A percentile compares a stretch with the other conserved stretches of the same genome.
Evolutionary conservation across 1,284 basidiomycete species (phyloP).

Genomic region (Ustilago curta): DNA sequence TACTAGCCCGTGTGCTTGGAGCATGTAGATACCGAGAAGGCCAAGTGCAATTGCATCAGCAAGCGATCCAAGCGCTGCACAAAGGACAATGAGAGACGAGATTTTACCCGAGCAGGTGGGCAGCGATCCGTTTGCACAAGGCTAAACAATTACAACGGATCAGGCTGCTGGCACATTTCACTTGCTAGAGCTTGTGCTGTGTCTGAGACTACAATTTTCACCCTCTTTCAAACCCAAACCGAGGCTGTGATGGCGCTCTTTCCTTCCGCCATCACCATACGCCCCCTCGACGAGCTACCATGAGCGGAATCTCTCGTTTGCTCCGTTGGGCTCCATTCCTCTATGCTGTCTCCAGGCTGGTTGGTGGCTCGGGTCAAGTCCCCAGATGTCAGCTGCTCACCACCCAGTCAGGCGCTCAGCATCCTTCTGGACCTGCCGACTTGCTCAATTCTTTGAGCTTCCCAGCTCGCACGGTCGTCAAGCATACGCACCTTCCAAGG

Average conservation of each 20-base stretch:
- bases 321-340: constrained; percentile 31
- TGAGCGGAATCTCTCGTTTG: constrained; percentile 33
- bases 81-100: background rate
- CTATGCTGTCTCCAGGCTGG: constrained; percentile 27
- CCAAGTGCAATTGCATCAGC: background rate
- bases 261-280: background rate
- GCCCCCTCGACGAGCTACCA: background rate
- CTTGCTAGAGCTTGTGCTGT: background rate
- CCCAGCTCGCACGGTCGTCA: constrained; percentile 20
- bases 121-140: background rate
- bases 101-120: background rate
- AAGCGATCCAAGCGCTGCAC: constrained; percentile 34
- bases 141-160: constrained; percentile 13
- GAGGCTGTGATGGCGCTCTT: background rate
- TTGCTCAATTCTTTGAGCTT: constrained; percentile 28
- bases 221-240: too few species aligned
- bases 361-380: constrained; percentile 7
- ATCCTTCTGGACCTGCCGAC: constrained; percentile 6
- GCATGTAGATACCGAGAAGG: background rate
- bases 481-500: background rate
- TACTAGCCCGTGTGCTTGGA: background rate
- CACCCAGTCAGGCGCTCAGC: constrained; percentile 9
- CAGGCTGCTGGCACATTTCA: constrained; percentile 12
- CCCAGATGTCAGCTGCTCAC: constrained; percentile 17
- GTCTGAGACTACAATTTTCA: background rate